phyloP scores from a whole-genome alignment of 495 filamentous ascomycete species.

The Tuber calosporum region DNA sequence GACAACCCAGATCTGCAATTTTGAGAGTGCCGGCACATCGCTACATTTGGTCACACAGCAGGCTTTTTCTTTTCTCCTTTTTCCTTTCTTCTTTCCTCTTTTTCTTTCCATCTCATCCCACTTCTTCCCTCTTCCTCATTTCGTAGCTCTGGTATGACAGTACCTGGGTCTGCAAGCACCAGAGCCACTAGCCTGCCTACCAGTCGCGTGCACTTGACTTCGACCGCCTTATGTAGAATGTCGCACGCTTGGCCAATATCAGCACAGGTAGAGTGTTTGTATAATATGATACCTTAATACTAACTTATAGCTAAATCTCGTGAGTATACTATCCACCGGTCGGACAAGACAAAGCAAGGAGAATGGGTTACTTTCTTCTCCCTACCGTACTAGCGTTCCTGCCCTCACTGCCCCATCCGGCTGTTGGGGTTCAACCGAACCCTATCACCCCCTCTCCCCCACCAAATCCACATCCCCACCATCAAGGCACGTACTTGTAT shows the following conservation, averaged over 20 bases:
- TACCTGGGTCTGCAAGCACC: not conserved
- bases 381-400: not conserved
- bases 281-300: no score
- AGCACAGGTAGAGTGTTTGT: not conserved
- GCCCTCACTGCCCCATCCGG: not conserved
- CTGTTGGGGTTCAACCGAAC: not conserved
- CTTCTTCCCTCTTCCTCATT: not conserved
- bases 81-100: not conserved
- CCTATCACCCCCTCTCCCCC: not conserved
- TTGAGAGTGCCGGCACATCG: not conserved
- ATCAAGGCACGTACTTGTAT: no score
- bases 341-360: not conserved
- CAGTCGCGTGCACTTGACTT: not conserved
- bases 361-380: not conserved
- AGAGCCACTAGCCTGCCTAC: not conserved
- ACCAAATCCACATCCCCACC: not conserved
- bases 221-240: not conserved
- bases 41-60: not conserved
- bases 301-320: not conserved
- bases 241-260: not conserved
- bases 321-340: not conserved
- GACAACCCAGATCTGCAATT: not conserved
- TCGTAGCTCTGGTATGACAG: not conserved
- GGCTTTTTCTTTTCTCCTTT: not conserved
- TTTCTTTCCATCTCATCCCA: not conserved